phyloP scores from a whole-genome alignment of 2,329 filamentous ascomycete genomes.

The Fusarium decemcellulare region DNA sequence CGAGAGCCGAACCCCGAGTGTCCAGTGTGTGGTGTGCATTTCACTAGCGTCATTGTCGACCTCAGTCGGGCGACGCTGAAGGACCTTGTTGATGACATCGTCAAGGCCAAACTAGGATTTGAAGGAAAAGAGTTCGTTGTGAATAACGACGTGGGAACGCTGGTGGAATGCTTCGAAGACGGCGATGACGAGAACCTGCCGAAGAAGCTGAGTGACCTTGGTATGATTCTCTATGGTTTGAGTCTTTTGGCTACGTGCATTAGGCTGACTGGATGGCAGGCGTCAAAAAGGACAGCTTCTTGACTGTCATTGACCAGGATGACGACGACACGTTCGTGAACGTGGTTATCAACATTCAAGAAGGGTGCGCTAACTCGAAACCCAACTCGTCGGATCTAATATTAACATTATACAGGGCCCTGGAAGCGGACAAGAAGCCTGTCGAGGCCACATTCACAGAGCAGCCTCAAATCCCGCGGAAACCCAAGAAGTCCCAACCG shows the following conservation, averaged over 20 bases:
- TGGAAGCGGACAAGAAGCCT: constrained; percentile 65
- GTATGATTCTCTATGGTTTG: constrained; percentile 56
- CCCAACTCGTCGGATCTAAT: not conserved
- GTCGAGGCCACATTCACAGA: constrained; percentile 64
- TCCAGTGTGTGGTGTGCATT: constrained; percentile 83
- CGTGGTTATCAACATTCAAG: constrained; percentile 78
- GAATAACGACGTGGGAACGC: constrained; percentile 79
- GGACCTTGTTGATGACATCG: constrained; percentile 82
- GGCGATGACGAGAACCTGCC: constrained; percentile 87
- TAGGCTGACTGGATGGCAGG: constrained; percentile 57
- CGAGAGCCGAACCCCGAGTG: constrained; percentile 84
- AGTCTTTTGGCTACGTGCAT: not conserved
- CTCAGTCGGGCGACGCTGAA: constrained; percentile 80
- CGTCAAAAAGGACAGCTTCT: constrained; percentile 79
- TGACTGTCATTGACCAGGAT: constrained; percentile 89
- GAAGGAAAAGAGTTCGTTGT: constrained; percentile 84
- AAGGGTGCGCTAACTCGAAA: constrained; percentile 63
- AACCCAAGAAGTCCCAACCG: constrained; percentile 60
- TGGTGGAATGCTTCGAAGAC: constrained; percentile 75
- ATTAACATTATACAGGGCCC: constrained; percentile 56
- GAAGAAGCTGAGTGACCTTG: constrained; percentile 85
- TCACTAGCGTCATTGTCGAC: constrained; percentile 78
- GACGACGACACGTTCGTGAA: constrained; percentile 83
- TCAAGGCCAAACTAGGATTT: constrained; percentile 81
- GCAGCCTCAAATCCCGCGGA: constrained; percentile 66